Percentiles rank a stretch among this genome's conserved stretches.
Evolutionary conservation across 495 filamentous ascomycete species (phyloP).

Genomic region (Bombardia bombarda): DNA sequence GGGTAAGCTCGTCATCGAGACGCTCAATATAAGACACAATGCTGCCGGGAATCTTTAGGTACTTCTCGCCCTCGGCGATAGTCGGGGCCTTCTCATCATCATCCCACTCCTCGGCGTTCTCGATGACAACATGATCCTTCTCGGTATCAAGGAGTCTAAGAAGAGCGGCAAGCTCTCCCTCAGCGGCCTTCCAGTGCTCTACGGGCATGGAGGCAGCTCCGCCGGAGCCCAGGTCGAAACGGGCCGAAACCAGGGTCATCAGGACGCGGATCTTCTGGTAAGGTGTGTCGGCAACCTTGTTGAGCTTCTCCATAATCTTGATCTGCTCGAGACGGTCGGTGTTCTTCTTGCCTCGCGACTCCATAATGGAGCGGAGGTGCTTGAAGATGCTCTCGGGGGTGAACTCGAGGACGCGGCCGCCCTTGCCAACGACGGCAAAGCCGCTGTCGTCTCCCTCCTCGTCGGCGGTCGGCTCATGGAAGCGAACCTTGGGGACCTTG

Average conservation of each 20-base stretch:
- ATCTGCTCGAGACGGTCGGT: conserved; percentile 94
- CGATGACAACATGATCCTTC: conserved; percentile 71
- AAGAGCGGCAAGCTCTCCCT: conserved; percentile 71
- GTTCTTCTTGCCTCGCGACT: conserved; percentile 97
- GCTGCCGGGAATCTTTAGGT: conserved; percentile 84
- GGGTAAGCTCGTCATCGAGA: conserved; percentile 93
- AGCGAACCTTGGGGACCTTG: conserved; percentile 37
- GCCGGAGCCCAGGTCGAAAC: conserved; percentile 86
- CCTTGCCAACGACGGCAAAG: conserved; percentile 76
- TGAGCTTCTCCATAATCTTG: conserved; percentile 90
- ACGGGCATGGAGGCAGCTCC: conserved; percentile 79
- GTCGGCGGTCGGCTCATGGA: conserved; percentile 16
- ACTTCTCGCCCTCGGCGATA: conserved; percentile 59
- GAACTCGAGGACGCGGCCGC: conserved; percentile 78
- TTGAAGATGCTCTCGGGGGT: conserved; percentile 98
- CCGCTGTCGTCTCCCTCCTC: conserved; percentile 72
- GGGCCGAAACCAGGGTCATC: conserved; percentile 82
- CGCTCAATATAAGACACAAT: conserved; percentile 91
- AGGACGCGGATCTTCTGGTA: conserved; percentile 95
- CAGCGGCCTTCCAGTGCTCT: conserved; percentile 94
- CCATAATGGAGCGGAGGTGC: conserved; percentile 84
- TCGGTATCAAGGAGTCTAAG: conserved; percentile 73
- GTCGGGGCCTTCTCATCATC: conserved; percentile 90
- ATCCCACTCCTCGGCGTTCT: conserved; percentile 96
- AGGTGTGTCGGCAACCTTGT: conserved; percentile 76